These are phyloP conservation scores for Colletotrichum cordylinicola DNA, from an alignment of 2,329 filamentous ascomycete genomes.

Conservation along the genomic window DNA sequence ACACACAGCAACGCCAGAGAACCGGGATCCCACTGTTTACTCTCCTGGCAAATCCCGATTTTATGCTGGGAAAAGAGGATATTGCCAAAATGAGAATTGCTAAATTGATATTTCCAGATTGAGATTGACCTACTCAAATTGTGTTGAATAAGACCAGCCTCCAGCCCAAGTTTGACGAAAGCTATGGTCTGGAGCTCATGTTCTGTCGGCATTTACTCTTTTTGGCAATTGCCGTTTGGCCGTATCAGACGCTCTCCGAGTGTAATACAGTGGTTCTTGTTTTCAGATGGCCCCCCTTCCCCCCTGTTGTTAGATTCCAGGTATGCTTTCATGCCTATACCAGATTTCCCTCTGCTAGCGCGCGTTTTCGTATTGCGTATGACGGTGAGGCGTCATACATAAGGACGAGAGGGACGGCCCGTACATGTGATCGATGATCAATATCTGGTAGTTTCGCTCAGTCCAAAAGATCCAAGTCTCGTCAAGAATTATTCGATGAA, in stretches of 20 bases:
- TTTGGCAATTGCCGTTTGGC: not conserved
- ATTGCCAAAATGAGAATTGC: not conserved
- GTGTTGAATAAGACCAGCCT: not conserved
- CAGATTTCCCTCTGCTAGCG: not conserved
- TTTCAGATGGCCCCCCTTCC: not conserved
- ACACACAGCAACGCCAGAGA: not conserved
- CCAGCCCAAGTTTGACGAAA: not conserved
- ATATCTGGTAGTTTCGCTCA: not conserved
- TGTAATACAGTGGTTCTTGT: not conserved
- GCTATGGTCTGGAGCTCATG: too few species aligned
- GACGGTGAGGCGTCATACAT: not conserved
- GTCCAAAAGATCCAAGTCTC: not conserved
- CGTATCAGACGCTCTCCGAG: not conserved
- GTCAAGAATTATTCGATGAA: not conserved
- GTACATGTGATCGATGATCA: not conserved
- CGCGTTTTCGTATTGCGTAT: not conserved
- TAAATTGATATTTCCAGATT: not conserved
- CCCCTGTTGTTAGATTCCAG: not conserved
- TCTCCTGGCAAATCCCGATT: not conserved
- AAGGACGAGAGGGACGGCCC: not conserved
- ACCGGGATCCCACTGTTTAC: not conserved
- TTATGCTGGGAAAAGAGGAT: not conserved
- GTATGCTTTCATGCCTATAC: not conserved
- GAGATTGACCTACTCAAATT: not conserved
- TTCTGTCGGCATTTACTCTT: not conserved